Base-by-base conservation (phyloP, 1,284 basidiomycete species). In the Pseudozyma sp. region DNA sequence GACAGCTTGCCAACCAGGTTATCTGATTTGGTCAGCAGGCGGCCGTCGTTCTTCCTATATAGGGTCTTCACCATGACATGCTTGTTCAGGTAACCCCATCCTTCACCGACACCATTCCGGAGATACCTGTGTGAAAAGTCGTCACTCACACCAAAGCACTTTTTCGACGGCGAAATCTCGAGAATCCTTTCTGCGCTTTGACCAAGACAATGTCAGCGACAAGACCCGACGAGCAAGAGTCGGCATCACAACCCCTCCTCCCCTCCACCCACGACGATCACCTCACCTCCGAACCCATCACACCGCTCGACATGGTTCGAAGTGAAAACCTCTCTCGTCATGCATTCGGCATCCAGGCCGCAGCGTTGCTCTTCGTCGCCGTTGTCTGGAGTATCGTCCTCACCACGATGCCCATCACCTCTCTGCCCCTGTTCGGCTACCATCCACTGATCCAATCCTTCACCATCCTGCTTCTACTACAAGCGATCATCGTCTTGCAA, bases 371-470 rank as follows among this genome's bases (percentile, higher is more conserved):
- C 14, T 78, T 81, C 42, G 48, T 78, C 6, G 77, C 61, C 4
- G 58, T 79, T 3, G 63, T 78, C 1, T 81, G 77, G 77, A 51
- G 48, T 16, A 43, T 73, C 4, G 65, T 81, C 2, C 48, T 80
- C 16, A 17, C 48, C 45, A 45, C 50, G 11, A 63, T 80, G 54
- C 48, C 66, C 7, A 19, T 56, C 24, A 19, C 31, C 7, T 44
- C 54, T 0, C 54, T 81, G 7, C 78, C 79, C 4, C 57, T 81
- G 2, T 81, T 81, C 44, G 79, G 76, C 0, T 81, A 70, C 40
- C 79, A 81, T 34, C 79, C 79, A 0, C 35, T 81, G 10, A 49
- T 81, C 16, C 74, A 81, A 44, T 77, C 78, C 0, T 62, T 81
- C 3, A 40, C 48, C 16, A 67, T 81, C 19, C 53, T 81, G 0